phyloP scores from a whole-genome alignment of 2,329 filamentous ascomycete species.

The Calonectria fujianensis region DNA sequence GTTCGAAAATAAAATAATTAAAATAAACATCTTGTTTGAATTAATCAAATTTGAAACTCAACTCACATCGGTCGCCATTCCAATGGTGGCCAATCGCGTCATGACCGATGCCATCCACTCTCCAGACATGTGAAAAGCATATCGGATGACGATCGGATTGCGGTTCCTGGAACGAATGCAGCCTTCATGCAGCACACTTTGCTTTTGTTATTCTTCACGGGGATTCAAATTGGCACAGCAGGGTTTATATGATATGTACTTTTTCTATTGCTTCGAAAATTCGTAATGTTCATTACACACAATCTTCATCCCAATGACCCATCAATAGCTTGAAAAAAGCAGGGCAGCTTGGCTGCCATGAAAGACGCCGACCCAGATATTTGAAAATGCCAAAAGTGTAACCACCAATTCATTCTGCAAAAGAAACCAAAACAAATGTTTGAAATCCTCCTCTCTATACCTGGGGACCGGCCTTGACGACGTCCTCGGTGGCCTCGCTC shows the following conservation, averaged over 20 bases:
- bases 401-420: conserved; percentile 43
- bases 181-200: background rate
- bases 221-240: background rate
- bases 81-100: background rate
- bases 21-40: background rate
- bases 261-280: conserved; percentile 54
- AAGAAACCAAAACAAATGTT: background rate
- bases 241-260: conserved; percentile 47
- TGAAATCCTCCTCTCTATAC: conserved; percentile 53
- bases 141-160: background rate
- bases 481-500: conserved; percentile 86
- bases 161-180: background rate
- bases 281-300: conserved; percentile 54
- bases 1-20: background rate
- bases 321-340: conserved; percentile 46
- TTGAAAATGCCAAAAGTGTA: conserved; percentile 48
- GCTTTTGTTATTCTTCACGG: background rate
- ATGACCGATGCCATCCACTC: background rate
- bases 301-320: conserved; percentile 52
- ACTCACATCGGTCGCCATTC: background rate
- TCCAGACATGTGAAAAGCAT: background rate
- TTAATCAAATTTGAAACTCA: background rate
- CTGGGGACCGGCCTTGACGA: conserved; percentile 79
- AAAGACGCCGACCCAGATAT: conserved; percentile 54
- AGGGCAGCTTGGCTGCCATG: conserved; percentile 56